Base-by-base conservation (phyloP, 306 rosid species). In the Glycyrrhiza uralensis region DNA sequence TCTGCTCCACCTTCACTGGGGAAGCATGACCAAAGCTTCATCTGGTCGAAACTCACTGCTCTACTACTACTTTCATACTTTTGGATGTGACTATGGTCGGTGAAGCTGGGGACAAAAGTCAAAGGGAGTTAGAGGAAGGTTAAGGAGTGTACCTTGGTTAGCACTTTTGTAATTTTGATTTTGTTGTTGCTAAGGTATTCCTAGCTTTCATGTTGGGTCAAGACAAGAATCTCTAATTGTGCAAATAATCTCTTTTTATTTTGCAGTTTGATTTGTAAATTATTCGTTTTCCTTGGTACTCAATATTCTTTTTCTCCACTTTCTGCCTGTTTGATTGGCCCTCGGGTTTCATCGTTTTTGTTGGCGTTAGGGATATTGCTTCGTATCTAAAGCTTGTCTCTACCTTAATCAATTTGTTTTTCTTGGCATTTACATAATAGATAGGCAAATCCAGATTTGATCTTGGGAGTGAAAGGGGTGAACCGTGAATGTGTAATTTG, bases 171-270 rank as follows among this genome's bases (percentile, higher is more conserved):
- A 74, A 69, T 66, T 57, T 71, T 76, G 80, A 39, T 81, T 71
- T 76, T 63, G 18, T 23, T 49, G 55, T 20, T 66, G 82, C 63
- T 77, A 76, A 76, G 79, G 66, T 80, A 87, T 88, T 85, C 98
- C 71, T 87, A 74, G 83, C 98, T 87, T 89, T 75, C 81, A 54
- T 81, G 60, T 79, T 81, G 87, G 86, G 77, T 50, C 76, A 84
- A 75, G 92, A 81, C 81, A 83, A 77, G 98, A 84, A 93, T 90
- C 83, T 70, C 13, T 49, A 30, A 69, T 71, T 75, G 52, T 55
- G 80, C 84, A 81, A 81, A 76, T 71, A 69, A 77, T 60, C 77
- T 74, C 64, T 29, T 57, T 46, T 20, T 54, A 36, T 57, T 46
- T 20, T 54, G 45, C 68, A 38, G 79, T 57, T 36, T 71, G 64